Percentiles rank a stretch among this genome's conserved stretches.
phyloP scores from a whole-genome alignment of 2,329 filamentous ascomycete species.

The Calonectria montana region DNA sequence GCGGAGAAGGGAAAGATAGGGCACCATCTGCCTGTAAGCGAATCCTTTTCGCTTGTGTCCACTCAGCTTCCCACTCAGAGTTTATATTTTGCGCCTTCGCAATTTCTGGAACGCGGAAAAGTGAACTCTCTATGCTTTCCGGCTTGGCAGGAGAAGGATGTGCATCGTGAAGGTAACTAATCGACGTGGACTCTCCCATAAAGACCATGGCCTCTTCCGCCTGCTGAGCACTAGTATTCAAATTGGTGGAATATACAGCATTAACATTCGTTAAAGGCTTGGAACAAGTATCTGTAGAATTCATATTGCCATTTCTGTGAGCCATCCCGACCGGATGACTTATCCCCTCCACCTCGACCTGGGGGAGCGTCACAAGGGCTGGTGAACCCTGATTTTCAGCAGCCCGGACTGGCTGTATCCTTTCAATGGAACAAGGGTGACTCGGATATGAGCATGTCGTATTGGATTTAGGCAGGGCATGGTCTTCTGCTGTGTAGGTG shows the following conservation, averaged over 20 bases:
- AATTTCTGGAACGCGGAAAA: not conserved
- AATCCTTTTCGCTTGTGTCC: not conserved
- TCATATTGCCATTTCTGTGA: not conserved
- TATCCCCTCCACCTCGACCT: not conserved
- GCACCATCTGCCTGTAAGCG: not conserved
- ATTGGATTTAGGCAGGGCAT: not conserved
- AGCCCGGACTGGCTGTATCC: not conserved
- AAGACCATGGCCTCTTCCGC: not conserved
- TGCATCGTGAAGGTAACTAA: not conserved
- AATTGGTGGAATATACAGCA: not conserved
- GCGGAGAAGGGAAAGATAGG: not conserved
- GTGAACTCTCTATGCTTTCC: not conserved
- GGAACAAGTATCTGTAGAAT: not conserved
- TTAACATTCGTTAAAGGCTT: not conserved
- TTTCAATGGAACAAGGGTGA: not conserved
- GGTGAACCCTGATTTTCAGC: not conserved
- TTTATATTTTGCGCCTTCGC: not conserved
- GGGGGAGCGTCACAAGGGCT: not conserved
- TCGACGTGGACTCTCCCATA: not conserved
- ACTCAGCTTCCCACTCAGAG: not conserved
- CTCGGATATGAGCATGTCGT: not conserved
- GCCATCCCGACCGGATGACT: not conserved
- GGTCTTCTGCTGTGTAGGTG: too few species aligned
- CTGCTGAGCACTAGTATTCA: not conserved
- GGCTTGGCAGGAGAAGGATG: not conserved